Percentiles rank a stretch among this genome's conserved stretches.
Evolutionary conservation across 192 early-diverging fungal genomes (phyloP).

Genomic region (Backusella mclennaniae): DNA sequence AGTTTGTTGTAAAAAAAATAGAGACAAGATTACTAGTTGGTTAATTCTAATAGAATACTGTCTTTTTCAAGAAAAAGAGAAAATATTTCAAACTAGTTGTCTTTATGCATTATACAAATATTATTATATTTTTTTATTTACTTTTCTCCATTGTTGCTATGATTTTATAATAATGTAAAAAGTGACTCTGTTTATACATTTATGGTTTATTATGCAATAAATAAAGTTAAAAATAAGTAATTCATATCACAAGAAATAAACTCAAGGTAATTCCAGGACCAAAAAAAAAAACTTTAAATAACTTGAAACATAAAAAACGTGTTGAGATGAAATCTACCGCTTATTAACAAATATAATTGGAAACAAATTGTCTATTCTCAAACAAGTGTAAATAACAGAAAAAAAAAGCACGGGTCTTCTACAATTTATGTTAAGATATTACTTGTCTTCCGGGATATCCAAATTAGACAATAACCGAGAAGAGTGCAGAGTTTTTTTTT

Average conservation of each 20-base stretch:
- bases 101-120: too few relatives aligned
- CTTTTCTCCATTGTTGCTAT: not conserved
- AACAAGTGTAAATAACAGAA: not conserved
- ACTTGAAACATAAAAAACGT: not conserved
- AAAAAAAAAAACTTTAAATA: too few relatives aligned
- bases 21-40: not conserved
- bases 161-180: not conserved
- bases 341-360: not conserved
- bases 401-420: not conserved
- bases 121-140: too few relatives aligned
- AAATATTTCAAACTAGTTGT: too few relatives aligned
- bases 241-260: not conserved
- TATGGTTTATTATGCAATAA: not conserved
- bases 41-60: not conserved
- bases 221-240: not conserved
- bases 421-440: not conserved
- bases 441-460: not conserved
- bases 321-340: not conserved
- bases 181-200: not conserved
- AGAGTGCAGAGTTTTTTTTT: too few relatives aligned
- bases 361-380: not conserved
- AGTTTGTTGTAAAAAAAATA: not conserved
- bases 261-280: not conserved
- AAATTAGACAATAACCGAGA: too few relatives aligned
- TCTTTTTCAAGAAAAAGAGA: too few relatives aligned